Percentiles rank a stretch among this genome's conserved stretches.
phyloP scores from a whole-genome alignment of 2,329 filamentous ascomycete genomes.

The Gnomoniopsis smithogilvyi region DNA sequence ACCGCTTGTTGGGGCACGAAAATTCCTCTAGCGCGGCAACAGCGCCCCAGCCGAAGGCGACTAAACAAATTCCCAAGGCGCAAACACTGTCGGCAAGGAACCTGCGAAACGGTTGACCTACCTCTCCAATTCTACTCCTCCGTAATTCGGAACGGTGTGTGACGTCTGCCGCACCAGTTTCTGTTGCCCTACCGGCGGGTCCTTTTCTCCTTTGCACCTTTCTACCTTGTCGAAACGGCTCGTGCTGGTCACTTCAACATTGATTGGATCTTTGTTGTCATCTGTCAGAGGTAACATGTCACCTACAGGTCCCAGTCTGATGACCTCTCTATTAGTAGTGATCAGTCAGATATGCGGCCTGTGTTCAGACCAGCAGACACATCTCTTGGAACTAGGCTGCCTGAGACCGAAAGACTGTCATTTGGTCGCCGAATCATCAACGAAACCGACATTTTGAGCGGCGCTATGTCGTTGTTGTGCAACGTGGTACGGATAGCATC shows the following conservation, averaged over 20 bases:
- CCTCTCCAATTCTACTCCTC: not conserved
- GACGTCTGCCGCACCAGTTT: not conserved
- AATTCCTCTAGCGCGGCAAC: not conserved
- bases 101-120: not conserved
- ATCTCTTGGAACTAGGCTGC: not conserved
- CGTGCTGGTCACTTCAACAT: not conserved
- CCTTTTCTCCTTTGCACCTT: not conserved
- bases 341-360: not conserved
- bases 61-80: not conserved
- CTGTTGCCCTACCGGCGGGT: not conserved
- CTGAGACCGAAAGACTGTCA: no score
- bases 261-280: slow-evolving; percentile 7
- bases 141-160: not conserved
- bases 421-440: not conserved
- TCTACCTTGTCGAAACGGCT: not conserved
- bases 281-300: slow-evolving; percentile 13
- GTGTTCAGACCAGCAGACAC: not conserved
- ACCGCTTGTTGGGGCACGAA: slow-evolving; percentile 4
- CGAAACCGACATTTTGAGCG: not conserved
- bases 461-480: not conserved
- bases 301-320: not conserved
- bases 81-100: not conserved
- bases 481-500: not conserved
- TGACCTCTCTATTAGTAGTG: slow-evolving; percentile 7
- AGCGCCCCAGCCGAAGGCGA: not conserved